Conservation (phyloP, 371 early-diverging fungal genomes). For the Apophysomyces variabilis region DNA sequence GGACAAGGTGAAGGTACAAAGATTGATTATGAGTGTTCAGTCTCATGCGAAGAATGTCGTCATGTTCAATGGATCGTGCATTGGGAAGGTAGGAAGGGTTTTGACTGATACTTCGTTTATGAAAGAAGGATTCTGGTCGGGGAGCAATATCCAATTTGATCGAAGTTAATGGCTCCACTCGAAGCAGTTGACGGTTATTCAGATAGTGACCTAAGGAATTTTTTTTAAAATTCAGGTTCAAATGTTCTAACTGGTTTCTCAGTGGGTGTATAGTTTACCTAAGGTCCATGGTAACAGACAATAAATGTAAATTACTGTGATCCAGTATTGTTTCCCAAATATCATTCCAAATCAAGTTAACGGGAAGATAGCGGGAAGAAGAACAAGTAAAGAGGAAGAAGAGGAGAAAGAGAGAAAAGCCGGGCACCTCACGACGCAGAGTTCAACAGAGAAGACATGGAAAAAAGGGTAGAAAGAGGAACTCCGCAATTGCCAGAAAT, state of each 20-base stretch:
- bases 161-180: constrained; percentile 34
- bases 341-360: not conserved
- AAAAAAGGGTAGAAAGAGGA: too few relatives aligned
- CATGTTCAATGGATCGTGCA: constrained; percentile 39
- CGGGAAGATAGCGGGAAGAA: not conserved
- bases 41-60: constrained; percentile 67
- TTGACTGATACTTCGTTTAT: constrained; percentile 39
- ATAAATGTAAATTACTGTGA: not conserved
- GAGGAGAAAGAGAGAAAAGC: too few relatives aligned
- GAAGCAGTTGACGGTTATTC: constrained; percentile 32
- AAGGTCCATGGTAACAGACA: constrained; percentile 6
- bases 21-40: constrained; percentile 76
- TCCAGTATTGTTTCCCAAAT: constrained; percentile 1
- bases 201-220: constrained; percentile 27
- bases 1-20: constrained; percentile 73
- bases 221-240: not conserved
- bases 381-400: not conserved
- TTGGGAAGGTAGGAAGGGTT: constrained; percentile 36
- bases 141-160: constrained; percentile 42
- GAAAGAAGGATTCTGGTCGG: constrained; percentile 38
- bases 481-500: too few relatives aligned
- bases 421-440: too few relatives aligned
- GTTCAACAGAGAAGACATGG: too few relatives aligned
- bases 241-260: too few relatives aligned
- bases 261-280: not conserved